These are phyloP conservation scores for Ophiosphaerella narmari DNA, from an alignment of 2,329 filamentous ascomycete species.

Conservation along the genomic window DNA sequence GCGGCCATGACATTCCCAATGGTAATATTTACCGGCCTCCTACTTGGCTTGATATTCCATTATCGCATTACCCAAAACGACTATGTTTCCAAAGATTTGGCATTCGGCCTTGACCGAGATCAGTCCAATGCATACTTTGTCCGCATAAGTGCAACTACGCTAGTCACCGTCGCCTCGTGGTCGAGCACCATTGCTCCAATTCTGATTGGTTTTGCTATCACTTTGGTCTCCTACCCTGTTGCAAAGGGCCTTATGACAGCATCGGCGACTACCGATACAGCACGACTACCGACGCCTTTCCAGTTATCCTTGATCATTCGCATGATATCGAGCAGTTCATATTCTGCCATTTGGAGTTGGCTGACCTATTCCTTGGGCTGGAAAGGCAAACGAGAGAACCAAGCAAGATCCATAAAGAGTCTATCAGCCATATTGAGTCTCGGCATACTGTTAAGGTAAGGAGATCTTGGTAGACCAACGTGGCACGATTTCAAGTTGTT, in stretches of 20 bases:
- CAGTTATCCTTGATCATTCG: constrained; percentile 1
- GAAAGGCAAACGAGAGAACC: not conserved
- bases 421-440: not conserved
- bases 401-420: not conserved
- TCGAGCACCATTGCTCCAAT: constrained; percentile 2
- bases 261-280: not conserved
- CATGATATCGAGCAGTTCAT: constrained; percentile 1
- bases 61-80: not conserved
- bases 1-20: constrained; percentile 1
- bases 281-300: not conserved
- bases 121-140: not conserved
- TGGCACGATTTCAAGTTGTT: not conserved
- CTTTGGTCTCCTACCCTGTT: constrained; percentile 1
- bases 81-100: not conserved
- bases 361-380: constrained; percentile 1
- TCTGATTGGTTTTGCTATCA: constrained; percentile 1
- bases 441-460: not conserved
- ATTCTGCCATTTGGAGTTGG: constrained; percentile 1
- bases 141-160: not conserved
- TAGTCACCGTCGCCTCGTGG: constrained; percentile 1
- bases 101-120: not conserved
- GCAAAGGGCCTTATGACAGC: not conserved
- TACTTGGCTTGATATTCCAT: constrained; percentile 1
- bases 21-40: not conserved
- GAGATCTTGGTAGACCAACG: not conserved